Evolutionary conservation across 495 filamentous ascomycete species (phyloP), one percentile per base, ranked within the genome.

Genomic region (Penicillium argentinense): DNA sequence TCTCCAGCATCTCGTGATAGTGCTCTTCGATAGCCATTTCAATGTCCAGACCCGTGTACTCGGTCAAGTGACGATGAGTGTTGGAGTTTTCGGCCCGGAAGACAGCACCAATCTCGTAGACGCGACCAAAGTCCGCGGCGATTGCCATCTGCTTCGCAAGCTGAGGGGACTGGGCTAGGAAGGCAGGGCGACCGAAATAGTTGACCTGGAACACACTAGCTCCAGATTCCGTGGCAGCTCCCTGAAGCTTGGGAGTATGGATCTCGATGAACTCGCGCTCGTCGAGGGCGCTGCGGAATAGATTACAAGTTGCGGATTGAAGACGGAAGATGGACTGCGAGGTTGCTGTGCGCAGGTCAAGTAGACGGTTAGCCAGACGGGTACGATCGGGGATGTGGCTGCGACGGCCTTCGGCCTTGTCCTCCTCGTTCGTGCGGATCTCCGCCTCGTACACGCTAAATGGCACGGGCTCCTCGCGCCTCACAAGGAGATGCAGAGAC

Each of bases 11-110:
- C 63, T 97, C 92, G 53, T 86, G 80, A 65, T 96, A 96, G 65
- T 90, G 79, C 46, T 95, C 81, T 40, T 91, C 84, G 57, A 96
- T 95, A 9, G 89, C 86, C 91, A 97, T 96, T 67, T 97, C 92
- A 40, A 97, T 56, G 84, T 97, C 92, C 45, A 97, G 79, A 47
- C 92, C 91, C 9, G 88, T 96, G 67, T 95, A 97, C 63, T 96
- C 92, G 3, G 90, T 97, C 83, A 96, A 84, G 61, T 96, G 92
- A 42, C 92, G 80, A 51, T 95, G 89, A 1, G 92, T 96, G 57
- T 96, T 96, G 32, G 84, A 89, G 69, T 97, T 96, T 73, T 96
- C 91, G 2, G 92, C 92, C 47, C 89, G 81, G 78, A 96, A 97
- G 3, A 96, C 90, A 1, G 87, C 85, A 3, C 88, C 88, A 37